Evolutionary conservation across 805 yeast genomes (phyloP).

Genomic region (Sugiyamaella smithiae): DNA sequence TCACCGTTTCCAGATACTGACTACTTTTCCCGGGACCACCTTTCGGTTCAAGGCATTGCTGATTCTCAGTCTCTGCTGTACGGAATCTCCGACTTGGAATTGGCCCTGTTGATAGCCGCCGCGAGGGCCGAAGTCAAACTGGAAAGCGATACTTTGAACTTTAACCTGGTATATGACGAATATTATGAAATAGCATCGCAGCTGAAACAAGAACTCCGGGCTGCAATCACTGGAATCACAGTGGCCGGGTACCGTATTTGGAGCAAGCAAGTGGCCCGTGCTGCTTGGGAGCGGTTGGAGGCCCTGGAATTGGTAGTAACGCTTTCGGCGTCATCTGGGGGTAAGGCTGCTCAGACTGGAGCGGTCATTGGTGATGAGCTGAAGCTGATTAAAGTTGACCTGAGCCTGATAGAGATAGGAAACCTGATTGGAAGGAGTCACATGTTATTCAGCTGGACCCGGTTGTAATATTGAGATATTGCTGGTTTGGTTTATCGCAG

Average conservation of each 20-base stretch:
- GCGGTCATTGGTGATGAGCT: constrained; percentile 33
- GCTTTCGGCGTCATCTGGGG: constrained; percentile 41
- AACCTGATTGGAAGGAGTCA: constrained; percentile 36
- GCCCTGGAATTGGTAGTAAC: constrained; percentile 48
- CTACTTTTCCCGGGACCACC: background rate
- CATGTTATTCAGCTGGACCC: constrained; percentile 41
- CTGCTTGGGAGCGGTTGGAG: constrained; percentile 72
- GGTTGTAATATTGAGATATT: constrained; percentile 31
- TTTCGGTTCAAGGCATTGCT: constrained; percentile 22
- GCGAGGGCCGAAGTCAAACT: constrained; percentile 66
- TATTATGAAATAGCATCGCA: constrained; percentile 54
- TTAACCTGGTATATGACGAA: constrained; percentile 75
- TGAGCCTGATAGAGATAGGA: constrained; percentile 34
- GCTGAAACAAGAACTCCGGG: constrained; percentile 40
- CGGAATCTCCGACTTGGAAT: constrained; percentile 66
- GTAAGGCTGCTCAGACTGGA: constrained; percentile 41
- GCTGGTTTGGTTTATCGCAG: no score
- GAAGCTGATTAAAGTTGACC: constrained; percentile 34
- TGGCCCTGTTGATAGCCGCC: constrained; percentile 67
- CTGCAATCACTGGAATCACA: constrained; percentile 33
- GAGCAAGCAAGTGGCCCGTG: constrained; percentile 57
- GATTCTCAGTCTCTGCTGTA: constrained; percentile 29
- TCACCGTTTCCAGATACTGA: constrained; percentile 24
- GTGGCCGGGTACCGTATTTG: constrained; percentile 52
- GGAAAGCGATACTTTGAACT: constrained; percentile 60